Evolutionary conservation across 371 early-diverging fungal species (phyloP).

Genomic region (Rhizopus sp.): DNA sequence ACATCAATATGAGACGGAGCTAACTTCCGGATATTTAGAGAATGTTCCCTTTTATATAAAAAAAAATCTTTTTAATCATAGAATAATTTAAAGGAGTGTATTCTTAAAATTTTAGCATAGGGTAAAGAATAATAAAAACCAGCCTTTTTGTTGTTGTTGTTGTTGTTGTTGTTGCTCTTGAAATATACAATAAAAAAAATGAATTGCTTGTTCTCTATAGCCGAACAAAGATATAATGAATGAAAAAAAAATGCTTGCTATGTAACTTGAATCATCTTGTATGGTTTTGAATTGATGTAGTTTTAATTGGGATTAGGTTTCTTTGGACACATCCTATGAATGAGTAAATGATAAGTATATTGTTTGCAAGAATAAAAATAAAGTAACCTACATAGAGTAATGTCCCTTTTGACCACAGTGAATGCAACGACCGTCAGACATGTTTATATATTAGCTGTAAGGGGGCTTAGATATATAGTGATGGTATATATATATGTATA

Average conservation of each 20-base stretch:
- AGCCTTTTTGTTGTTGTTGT: conserved; percentile 9
- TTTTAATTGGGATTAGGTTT: conserved; percentile 32
- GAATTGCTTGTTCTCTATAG: conserved; percentile 21
- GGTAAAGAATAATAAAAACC: conserved; percentile 13
- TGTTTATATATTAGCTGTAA: conserved; percentile 7
- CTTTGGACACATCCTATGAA: conserved; percentile 49
- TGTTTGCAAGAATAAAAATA: neutral
- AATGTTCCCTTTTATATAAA: neutral
- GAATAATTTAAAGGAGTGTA: neutral
- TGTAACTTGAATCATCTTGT: neutral
- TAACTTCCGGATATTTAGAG: neutral
- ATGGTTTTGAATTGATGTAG: neutral
- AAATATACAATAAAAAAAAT: neutral
- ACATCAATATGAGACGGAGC: neutral
- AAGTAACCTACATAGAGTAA: conserved; percentile 44
- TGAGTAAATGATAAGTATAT: conserved; percentile 7
- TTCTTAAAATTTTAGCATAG: neutral
- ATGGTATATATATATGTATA: neutral
- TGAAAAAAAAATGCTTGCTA: neutral
- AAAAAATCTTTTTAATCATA: conserved; percentile 2
- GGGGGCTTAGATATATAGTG: neutral
- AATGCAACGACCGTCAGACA: conserved; percentile 56
- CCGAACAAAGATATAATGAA: conserved; percentile 5
- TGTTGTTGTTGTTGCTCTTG: conserved; percentile 8
- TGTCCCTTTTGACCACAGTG: conserved; percentile 53